phyloP scores from a whole-genome alignment of 2,329 filamentous ascomycete species.

The Ramichloridium luteum region DNA sequence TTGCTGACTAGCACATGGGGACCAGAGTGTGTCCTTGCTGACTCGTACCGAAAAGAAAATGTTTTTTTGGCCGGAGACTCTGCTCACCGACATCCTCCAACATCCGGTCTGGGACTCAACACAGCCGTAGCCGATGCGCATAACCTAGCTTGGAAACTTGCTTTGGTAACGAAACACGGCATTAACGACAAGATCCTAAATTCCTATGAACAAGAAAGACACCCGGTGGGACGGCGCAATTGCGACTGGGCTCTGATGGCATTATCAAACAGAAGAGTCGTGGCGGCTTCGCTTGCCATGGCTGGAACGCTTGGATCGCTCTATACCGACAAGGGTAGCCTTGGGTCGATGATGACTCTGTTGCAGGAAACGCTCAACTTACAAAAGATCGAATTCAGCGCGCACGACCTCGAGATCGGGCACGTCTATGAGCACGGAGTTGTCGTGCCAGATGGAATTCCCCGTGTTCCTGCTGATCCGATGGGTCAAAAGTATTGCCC shows the following conservation, averaged over 20 bases:
- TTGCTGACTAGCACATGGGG: slow-evolving; percentile 41
- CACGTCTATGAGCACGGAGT: slow-evolving; percentile 27
- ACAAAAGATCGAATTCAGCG: slow-evolving; percentile 19
- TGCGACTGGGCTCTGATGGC: slow-evolving; percentile 11
- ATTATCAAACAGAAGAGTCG: background rate
- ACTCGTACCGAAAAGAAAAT: slow-evolving; percentile 36
- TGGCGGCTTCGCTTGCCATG: slow-evolving; percentile 4
- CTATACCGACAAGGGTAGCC: slow-evolving; percentile 29
- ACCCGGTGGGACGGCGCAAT: slow-evolving; percentile 26
- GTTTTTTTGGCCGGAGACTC: slow-evolving; percentile 46
- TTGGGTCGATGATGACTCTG: slow-evolving; percentile 1
- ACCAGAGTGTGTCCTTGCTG: slow-evolving; percentile 47
- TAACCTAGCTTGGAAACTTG: slow-evolving; percentile 28
- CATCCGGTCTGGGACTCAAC: slow-evolving; percentile 45
- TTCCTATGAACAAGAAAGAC: slow-evolving; percentile 21
- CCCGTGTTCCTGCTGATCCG: slow-evolving; percentile 28
- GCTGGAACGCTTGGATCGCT: slow-evolving; percentile 25
- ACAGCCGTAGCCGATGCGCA: slow-evolving; percentile 33
- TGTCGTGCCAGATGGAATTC: background rate
- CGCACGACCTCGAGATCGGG: slow-evolving; percentile 39
- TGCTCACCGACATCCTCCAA: slow-evolving; percentile 45
- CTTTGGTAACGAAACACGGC: slow-evolving; percentile 16
- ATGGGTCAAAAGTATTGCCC: slow-evolving; percentile 1
- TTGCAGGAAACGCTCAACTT: slow-evolving; percentile 1
- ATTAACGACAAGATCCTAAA: slow-evolving; percentile 17